Evolutionary conservation across 495 filamentous ascomycete species (phyloP), one percentile per base, ranked within the genome.

Genomic region (Melanomma pulvis-pyrius): DNA sequence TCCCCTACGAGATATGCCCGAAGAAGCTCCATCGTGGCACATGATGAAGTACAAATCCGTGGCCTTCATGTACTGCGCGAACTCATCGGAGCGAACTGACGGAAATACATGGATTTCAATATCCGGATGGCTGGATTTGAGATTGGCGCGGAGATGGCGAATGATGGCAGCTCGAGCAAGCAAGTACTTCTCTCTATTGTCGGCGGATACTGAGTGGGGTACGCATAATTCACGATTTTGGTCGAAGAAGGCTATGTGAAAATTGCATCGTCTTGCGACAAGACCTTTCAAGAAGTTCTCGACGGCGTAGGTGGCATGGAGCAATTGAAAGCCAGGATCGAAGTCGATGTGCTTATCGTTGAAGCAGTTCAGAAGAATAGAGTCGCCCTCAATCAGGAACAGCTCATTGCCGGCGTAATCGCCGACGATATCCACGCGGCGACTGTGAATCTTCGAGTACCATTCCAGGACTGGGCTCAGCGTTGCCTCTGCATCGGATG

Each of bases 381-480:
- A 88, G 59, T 93, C 90, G 1, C 89, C 90, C 65, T 93, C 87
- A 41, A 93, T 79, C 9, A 90, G 72, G 75, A 92, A 92, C 0
- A 86, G 78, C 62, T 90, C 89, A 50, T 82, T 80, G 17, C 90
- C 90, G 11, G 87, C 87, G 75, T 89, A 92, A 70, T 92, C 90
- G 1, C 90, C 88, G 2, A 89, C 81, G 1, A 90, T 78, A 71
- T 90, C 87, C 32, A 89, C 74, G 21, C 71, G 65, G 6, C 77
- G 68, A 11, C 73, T 66, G 19, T 58, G 59, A 11, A 77, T 59
- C 21, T 44, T 70, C 15, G 59, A 58, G 61, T 79, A 79, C 64
- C 70, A 67, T 39, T 61, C 44, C 29, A 73, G 63, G 4, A 73
- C 52, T 6, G 65, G 59, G 39, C 49, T 46, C 22, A 41, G 29